Base-by-base conservation (phyloP, 164 flowering plant species). In the Annona squamosa region DNA sequence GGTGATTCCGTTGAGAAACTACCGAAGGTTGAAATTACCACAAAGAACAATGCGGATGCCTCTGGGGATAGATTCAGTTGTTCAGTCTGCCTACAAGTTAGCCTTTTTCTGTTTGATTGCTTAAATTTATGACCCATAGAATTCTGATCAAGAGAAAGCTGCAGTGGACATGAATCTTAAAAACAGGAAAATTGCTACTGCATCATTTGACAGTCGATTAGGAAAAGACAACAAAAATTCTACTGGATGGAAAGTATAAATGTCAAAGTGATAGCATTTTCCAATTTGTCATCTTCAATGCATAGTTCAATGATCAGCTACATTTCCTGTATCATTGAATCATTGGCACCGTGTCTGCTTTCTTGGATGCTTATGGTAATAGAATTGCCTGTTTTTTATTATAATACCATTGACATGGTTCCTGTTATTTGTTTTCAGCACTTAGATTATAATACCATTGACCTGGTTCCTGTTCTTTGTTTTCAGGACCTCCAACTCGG, bases 1-100 rank as follows among this genome's bases (percentile, higher is more conserved):
- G 88, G 85, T 48, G 90, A 89, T 70, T 83, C 84, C 9, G 87
- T 94, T 0, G 91, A 87, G 42, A 92, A 81, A 83, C 84, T 94
- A 70, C 98, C 97, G 7, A 92, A 87, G 79, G 82, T 87, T 59
- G 83, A 42, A 75, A 88, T 92, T 73, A 88, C 89, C 16, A 73
- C 72, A 57, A 78, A 79, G 6, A 86, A 88, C 77, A 83, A 76
- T 71, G 76, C 81, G n/a, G 98, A 94, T 83, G 85, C 81, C 48
- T 86, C 89, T 16, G 98, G 98, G 9, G 96, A 94, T 73, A 82
- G 73, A 74, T 88, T 83, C 26, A 84, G 85, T 45, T 94, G 98
- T 75, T 89, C 98, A 12, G 98, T 94, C 19, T 94, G 98, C 85
- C 89, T 94, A 72, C 97, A 91, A 93, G 98, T 87, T 76, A n/a